Conservation (phyloP, 2,329 filamentous ascomycete species). For the Colletotrichum sp. region DNA sequence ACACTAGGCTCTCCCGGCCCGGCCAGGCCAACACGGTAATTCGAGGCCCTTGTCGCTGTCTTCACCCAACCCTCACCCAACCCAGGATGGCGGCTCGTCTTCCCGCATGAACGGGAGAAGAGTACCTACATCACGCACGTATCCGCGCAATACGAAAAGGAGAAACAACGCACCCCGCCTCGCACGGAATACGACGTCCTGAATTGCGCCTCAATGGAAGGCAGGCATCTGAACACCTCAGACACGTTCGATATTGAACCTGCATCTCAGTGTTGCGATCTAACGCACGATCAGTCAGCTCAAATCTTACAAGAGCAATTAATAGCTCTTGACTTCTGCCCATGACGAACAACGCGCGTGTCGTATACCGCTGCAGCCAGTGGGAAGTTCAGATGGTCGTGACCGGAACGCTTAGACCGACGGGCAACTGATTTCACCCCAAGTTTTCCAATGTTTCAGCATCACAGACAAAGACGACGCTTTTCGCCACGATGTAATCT, state of each 20-base stretch:
- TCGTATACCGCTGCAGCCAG: neutral
- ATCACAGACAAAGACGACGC: constrained; percentile 20
- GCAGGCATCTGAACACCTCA: neutral
- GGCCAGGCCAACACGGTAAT: neutral
- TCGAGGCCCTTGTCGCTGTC: neutral
- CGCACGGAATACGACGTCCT: neutral
- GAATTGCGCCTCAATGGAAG: neutral
- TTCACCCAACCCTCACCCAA: constrained; percentile 1
- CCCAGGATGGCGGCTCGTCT: neutral
- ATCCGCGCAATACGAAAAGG: neutral
- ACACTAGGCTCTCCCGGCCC: neutral
- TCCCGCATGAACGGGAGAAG: neutral
- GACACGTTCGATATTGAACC: neutral
- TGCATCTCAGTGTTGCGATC: neutral
- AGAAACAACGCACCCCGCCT: neutral
- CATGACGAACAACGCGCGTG: neutral
- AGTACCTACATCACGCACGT: neutral
- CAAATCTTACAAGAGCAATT: neutral
- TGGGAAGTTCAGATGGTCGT: constrained; percentile 4
- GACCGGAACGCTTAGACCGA: constrained; percentile 3
- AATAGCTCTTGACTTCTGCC: neutral
- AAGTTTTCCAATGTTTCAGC: constrained; percentile 18
- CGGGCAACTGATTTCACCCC: constrained; percentile 15
- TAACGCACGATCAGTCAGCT: neutral
- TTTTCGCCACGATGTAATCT: constrained; percentile 8